Conservation (phyloP, 305 asterid genomes). For the Fraxinus sp. region DNA sequence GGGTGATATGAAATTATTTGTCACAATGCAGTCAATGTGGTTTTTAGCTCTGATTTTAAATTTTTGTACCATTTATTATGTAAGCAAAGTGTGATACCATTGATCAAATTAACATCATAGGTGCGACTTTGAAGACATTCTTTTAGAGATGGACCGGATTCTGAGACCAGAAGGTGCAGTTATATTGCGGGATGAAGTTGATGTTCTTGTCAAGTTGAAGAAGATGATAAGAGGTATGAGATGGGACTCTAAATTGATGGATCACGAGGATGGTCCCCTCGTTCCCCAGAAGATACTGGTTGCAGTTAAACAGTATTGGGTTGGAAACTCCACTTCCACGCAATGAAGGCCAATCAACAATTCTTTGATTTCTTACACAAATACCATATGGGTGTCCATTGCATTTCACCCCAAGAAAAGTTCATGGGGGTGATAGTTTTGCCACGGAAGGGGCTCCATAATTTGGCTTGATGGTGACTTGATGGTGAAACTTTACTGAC, state of each 20-base stretch:
- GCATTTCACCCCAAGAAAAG: constrained; percentile 11
- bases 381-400: constrained; percentile 8
- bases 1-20: neutral
- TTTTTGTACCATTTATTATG: neutral
- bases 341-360: constrained; percentile 37
- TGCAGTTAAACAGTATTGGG: constrained; percentile 90
- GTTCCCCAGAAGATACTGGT: constrained; percentile 73
- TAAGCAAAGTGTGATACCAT: neutral
- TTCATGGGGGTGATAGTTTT: neutral
- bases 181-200: constrained; percentile 77
- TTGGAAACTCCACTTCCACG: constrained; percentile 65
- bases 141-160: constrained; percentile 89
- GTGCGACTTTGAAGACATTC: constrained; percentile 80
- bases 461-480: constrained; percentile 13
- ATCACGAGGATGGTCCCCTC: constrained; percentile 93
- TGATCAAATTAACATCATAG: constrained; percentile 29
- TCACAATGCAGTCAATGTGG: neutral
- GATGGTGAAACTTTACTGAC: constrained; percentile 22
- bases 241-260: constrained; percentile 76
- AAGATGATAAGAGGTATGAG: constrained; percentile 70
- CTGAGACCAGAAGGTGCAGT: constrained; percentile 98
- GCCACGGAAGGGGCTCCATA: constrained; percentile 14
- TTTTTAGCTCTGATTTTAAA: neutral
- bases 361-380: constrained; percentile 16
- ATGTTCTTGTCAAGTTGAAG: constrained; percentile 76